Evolutionary conservation across 1,139 yeast species (phyloP), one percentile per base, ranked within the genome.

Genomic region (Yarrowia galli): DNA sequence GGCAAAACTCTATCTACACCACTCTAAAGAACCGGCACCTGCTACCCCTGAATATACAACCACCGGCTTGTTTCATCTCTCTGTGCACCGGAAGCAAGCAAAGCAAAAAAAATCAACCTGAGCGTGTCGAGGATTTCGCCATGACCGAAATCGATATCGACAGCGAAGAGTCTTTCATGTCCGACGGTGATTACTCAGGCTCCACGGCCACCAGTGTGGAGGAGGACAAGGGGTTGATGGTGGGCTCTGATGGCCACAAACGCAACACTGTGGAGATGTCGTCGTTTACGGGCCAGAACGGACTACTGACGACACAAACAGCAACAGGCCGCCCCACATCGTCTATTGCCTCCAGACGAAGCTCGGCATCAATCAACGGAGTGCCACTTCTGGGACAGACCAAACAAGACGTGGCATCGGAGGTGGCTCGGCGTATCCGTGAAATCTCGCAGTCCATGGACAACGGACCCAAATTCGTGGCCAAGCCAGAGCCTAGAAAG

Each of bases 121-220:
- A 18, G 51, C 51, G 49, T 56, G 63, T 28, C 23, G 48, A 9
- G 32, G 32, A 22, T 15, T 28, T 28, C 23, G 48, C 63, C 48
- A 56, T 56, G 63, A 42, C 63, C 63, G 63, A 42, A 36, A 22
- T 22, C 60, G 60, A 53, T 32, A 42, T 43, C 40, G 64, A 58
- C 49, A 58, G 64, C 64, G 64, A 58, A 58, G 64, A 58, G 23
- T 58, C 64, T 4, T 58, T 58, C 51, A 58, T 58, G 64, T 43
- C 51, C 42, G 64, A 43, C 51, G 51, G 51, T 18, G 64, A 43
- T 23, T 42, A 43, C 16, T 42, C 64, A 10, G 49, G 51, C 16
- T 28, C 42, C 42, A 58, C 64, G 5, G 38, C 64, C 42, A 58
- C 64, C 40, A 32, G 32, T 15, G 49, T 58, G 8, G 64, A 58